phyloP scores from a whole-genome alignment of 345 rosid genomes.

The Lumnitzera racemosa region DNA sequence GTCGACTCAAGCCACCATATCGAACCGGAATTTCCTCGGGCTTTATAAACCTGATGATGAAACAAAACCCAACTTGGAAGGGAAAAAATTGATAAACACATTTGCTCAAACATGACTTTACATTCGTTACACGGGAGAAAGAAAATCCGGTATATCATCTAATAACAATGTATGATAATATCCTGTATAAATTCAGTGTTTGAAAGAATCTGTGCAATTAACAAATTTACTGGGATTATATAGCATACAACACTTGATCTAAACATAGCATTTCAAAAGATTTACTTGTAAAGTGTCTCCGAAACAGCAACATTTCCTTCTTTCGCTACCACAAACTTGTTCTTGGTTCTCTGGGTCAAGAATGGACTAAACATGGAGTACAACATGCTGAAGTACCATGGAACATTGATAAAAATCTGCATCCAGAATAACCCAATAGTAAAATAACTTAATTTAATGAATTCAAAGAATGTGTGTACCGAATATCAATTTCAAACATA shows the following conservation, averaged over 20 bases:
- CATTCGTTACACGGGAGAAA: not conserved
- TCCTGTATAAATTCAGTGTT: too few species aligned
- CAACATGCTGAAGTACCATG: slow-evolving; percentile 89
- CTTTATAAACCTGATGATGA: slow-evolving; percentile 55
- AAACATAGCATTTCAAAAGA: too few species aligned
- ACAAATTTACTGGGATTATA: too few species aligned
- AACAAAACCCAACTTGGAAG: not conserved
- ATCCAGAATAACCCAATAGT: not conserved
- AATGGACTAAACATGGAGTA: slow-evolving; percentile 91
- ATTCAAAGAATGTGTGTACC: not conserved
- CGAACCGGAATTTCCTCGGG: slow-evolving; percentile 92
- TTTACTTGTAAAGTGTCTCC: slow-evolving; percentile 90
- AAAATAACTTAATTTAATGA: too few species aligned
- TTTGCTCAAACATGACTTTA: too few species aligned
- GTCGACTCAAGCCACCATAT: slow-evolving; percentile 81
- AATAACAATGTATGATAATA: too few species aligned
- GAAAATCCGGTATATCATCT: not conserved
- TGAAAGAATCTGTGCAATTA: too few species aligned
- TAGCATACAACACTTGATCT: too few species aligned
- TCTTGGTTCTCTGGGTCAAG: slow-evolving; percentile 90
- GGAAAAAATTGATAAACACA: too few species aligned
- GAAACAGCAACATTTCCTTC: slow-evolving; percentile 87
- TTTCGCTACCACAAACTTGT: slow-evolving; percentile 86
- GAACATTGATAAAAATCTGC: slow-evolving; percentile 93
- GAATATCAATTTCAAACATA: not conserved